Evolutionary conservation across 1,284 basidiomycete genomes (phyloP).

Genomic region (Sutorius eximius): DNA sequence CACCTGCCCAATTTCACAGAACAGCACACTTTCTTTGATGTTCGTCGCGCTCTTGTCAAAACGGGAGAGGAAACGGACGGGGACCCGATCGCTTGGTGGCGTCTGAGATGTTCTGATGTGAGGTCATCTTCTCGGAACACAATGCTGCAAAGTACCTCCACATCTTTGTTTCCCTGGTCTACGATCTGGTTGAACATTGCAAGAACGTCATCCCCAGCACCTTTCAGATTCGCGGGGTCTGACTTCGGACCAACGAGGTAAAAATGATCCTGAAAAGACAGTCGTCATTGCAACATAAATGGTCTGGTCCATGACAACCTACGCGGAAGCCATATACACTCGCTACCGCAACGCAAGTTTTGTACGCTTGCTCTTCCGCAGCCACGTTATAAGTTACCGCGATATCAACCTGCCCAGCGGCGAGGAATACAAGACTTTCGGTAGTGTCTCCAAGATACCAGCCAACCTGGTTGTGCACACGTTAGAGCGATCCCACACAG

Average conservation of each 20-base stretch:
- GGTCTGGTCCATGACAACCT: slow-evolving; percentile 36
- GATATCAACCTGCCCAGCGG: slow-evolving; percentile 42
- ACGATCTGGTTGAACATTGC: slow-evolving; percentile 26
- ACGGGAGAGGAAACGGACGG: slow-evolving; percentile 50
- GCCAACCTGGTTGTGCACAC: slow-evolving; percentile 36
- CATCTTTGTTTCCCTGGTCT: slow-evolving; percentile 24
- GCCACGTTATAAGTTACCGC: slow-evolving; percentile 51
- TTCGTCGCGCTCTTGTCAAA: slow-evolving; percentile 58
- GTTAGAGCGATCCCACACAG: neutral
- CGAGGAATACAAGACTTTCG: slow-evolving; percentile 42
- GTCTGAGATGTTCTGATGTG: slow-evolving; percentile 10
- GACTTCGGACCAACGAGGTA: slow-evolving; percentile 20
- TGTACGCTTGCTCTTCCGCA: slow-evolving; percentile 41
- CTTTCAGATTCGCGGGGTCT: slow-evolving; percentile 18
- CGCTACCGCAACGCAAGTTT: slow-evolving; percentile 29
- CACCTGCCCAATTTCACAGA: slow-evolving; percentile 50
- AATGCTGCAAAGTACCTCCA: slow-evolving; percentile 9
- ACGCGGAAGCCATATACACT: slow-evolving; percentile 45
- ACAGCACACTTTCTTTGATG: slow-evolving; percentile 51
- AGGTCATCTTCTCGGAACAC: neutral
- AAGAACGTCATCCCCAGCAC: slow-evolving; percentile 7
- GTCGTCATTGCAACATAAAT: slow-evolving; percentile 14
- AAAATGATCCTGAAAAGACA: slow-evolving; percentile 24
- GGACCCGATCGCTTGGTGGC: slow-evolving; percentile 22
- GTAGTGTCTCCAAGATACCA: slow-evolving; percentile 55